phyloP scores from a whole-genome alignment of 139 green algal genomes.

The Closterium sp. region DNA sequence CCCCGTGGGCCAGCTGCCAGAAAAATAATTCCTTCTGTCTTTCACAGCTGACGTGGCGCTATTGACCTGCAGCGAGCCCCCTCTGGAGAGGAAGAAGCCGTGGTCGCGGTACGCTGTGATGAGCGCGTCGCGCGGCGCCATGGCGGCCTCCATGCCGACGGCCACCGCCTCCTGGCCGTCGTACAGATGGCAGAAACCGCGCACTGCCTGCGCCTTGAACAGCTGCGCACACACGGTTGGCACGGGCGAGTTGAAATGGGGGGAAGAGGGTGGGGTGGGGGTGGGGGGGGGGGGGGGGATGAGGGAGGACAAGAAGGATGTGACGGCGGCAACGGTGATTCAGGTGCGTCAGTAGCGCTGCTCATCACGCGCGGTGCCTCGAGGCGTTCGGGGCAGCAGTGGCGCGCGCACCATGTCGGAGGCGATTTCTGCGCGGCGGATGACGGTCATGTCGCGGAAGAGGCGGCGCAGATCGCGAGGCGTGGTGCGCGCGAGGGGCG shows the following conservation, averaged over 20 bases:
- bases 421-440: conserved; percentile 87
- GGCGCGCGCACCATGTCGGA: conserved; percentile 59
- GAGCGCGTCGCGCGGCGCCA: conserved; percentile 81
- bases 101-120: conserved; percentile 98
- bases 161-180: conserved; percentile 96
- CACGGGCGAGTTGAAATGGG: background rate
- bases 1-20: too few species aligned
- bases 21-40: too few species aligned
- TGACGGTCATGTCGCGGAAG: conserved; percentile 55
- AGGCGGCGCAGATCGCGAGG: conserved; percentile 46
- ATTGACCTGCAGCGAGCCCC: conserved; percentile 58
- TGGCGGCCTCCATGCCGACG: conserved; percentile 83
- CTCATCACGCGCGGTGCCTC: background rate
- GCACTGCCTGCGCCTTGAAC: conserved; percentile 71
- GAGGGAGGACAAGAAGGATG: background rate
- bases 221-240: conserved; percentile 52
- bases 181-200: conserved; percentile 98
- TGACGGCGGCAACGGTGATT: background rate
- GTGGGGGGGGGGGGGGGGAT: background rate
- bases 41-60: background rate
- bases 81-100: conserved; percentile 82
- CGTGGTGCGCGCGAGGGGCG: conserved; percentile 20
- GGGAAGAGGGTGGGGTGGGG: background rate
- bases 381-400: background rate
- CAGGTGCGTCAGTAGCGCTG: background rate